These are phyloP conservation scores for Lactifluus hygrophoroides DNA, from an alignment of 768 basidiomycete species.

Conservation along the genomic window DNA sequence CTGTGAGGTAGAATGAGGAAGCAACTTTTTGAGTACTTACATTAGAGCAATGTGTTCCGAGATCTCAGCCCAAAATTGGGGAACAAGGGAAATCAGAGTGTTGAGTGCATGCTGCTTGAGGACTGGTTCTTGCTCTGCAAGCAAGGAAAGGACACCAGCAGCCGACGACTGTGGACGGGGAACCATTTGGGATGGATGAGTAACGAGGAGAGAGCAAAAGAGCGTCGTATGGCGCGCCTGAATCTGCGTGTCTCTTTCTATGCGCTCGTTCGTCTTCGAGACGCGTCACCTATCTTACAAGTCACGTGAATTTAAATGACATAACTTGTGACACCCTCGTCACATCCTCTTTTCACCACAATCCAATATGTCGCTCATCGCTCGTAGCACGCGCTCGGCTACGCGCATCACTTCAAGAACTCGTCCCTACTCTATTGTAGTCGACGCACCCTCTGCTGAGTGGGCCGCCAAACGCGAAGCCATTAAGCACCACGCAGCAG, in stretches of 20 bases:
- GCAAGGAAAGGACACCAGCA: slow-evolving; percentile 84
- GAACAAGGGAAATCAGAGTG: slow-evolving; percentile 72
- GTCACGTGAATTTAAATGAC: slow-evolving; percentile 5
- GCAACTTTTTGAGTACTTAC: slow-evolving; percentile 41
- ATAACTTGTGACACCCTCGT: neutral
- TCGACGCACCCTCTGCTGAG: slow-evolving; percentile 32
- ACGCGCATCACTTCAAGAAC: slow-evolving; percentile 34
- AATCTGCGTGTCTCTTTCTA: no score
- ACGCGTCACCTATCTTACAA: slow-evolving; percentile 31
- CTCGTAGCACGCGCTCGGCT: slow-evolving; percentile 40
- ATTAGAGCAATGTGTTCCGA: slow-evolving; percentile 88
- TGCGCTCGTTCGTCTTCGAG: slow-evolving; percentile 11
- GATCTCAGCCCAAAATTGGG: slow-evolving; percentile 98
- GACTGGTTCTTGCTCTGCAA: slow-evolving; percentile 78
- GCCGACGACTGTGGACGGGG: slow-evolving; percentile 69
- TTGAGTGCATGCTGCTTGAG: slow-evolving; percentile 91
- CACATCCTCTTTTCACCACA: slow-evolving; percentile 11
- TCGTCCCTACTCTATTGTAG: slow-evolving; percentile 31
- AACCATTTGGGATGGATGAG: slow-evolving; percentile 46
- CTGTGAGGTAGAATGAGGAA: slow-evolving; percentile 4
- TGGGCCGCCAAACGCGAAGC: slow-evolving; percentile 49
- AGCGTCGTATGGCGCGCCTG: slow-evolving; percentile 6
- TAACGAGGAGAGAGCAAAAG: slow-evolving; percentile 14
- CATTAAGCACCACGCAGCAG: slow-evolving; percentile 55
- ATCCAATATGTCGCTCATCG: slow-evolving; percentile 30